These are phyloP conservation scores for Suillus variegatus DNA, from an alignment of 768 basidiomycete species.

Conservation along the genomic window DNA sequence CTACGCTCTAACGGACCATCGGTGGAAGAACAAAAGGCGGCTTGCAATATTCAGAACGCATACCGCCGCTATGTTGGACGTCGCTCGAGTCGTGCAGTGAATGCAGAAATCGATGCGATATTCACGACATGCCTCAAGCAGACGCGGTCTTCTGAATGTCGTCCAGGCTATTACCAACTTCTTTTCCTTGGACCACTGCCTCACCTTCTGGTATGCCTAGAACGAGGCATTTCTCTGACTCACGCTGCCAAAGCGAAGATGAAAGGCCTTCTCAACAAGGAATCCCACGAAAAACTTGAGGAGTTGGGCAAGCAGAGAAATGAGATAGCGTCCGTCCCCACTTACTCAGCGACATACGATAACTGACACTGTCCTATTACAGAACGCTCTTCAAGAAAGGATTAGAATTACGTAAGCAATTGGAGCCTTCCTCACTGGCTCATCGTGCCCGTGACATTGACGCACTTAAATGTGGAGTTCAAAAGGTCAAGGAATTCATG, in stretches of 20 bases:
- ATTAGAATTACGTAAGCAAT: constrained; percentile 27
- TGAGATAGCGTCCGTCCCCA: constrained; percentile 33
- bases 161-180: constrained; percentile 31
- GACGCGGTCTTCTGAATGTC: constrained; percentile 31
- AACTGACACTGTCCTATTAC: background rate
- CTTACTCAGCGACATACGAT: background rate
- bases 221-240: constrained; percentile 29
- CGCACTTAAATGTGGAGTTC: constrained; percentile 28
- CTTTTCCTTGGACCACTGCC: constrained; percentile 42
- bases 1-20: constrained; percentile 23
- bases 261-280: constrained; percentile 31
- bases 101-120: constrained; percentile 23
- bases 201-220: constrained; percentile 42
- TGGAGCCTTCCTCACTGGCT: constrained; percentile 32
- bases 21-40: constrained; percentile 28
- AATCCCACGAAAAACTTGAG: constrained; percentile 38
- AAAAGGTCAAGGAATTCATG: constrained; percentile 30
- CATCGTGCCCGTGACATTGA: constrained; percentile 27
- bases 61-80: constrained; percentile 14
- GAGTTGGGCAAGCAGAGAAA: constrained; percentile 30
- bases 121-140: constrained; percentile 32
- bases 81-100: constrained; percentile 15
- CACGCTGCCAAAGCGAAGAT: constrained; percentile 30
- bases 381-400: constrained; percentile 31
- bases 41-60: constrained; percentile 22